Evolutionary conservation across 176 grass and related monocot species (phyloP).

Genomic region (Rhipidocladum racemiflorum): DNA sequence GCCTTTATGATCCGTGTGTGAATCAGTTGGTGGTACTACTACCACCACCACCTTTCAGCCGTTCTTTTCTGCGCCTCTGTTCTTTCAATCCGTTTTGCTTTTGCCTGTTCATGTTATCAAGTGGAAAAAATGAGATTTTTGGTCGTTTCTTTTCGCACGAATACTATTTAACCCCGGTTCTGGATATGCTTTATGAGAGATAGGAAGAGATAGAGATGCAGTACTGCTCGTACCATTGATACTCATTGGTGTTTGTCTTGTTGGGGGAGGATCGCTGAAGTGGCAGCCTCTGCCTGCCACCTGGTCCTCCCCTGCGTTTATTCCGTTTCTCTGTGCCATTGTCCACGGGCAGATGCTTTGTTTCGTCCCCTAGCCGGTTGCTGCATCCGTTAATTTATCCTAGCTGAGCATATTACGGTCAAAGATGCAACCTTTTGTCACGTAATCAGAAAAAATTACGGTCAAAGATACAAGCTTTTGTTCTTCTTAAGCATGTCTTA

Average conservation of each 20-base stretch:
- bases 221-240: neutral
- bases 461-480: neutral
- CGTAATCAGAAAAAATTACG: too few relatives aligned
- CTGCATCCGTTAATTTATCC: neutral
- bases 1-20: neutral
- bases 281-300: conserved; percentile 27
- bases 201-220: neutral
- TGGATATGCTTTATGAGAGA: conserved; percentile 9
- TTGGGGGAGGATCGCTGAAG: conserved; percentile 12
- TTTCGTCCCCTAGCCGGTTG: neutral
- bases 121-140: neutral
- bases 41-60: neutral
- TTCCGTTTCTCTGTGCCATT: neutral
- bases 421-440: neutral
- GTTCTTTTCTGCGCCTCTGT: neutral
- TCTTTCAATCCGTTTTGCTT: neutral
- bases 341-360: conserved; percentile 20
- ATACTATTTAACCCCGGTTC: neutral
- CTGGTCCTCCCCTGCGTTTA: conserved; percentile 1
- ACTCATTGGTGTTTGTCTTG: conserved; percentile 7
- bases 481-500: neutral
- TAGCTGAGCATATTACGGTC: neutral
- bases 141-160: neutral
- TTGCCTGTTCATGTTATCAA: neutral
- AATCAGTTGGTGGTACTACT: neutral